Base-by-base conservation (phyloP, 805 yeast species). In the Cyberlindnera japonica region DNA sequence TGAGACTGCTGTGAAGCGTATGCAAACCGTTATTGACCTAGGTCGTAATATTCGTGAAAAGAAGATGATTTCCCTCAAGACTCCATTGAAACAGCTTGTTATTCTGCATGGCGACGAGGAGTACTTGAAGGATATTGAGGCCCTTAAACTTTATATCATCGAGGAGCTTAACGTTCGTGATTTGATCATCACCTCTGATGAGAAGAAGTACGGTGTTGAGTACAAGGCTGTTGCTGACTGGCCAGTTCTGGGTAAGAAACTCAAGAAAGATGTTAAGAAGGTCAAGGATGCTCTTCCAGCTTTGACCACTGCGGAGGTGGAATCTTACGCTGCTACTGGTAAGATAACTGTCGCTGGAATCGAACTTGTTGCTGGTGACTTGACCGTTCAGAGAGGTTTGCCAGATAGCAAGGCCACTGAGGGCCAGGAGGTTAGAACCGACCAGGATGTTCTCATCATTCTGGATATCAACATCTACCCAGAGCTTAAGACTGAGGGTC, bases 1-100 rank as follows among this genome's bases (percentile, higher is more conserved):
- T 53, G 97, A 90, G 69, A 65, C 77, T 38, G 89, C 97, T 13
- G 96, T 93, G 38, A 71, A 83, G 25, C 82, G 98, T 71, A 91
- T 93, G 98, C 98, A 95, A 69, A 80, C 82, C 62, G 96, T 93
- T 55, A 91, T 93, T 61, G 99, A 93, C 39, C 72, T 91, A 59
- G 98, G 97, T 49, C 86, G 99, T 72, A 84, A 80, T 63, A 84
- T 95, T 59, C 88, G 99, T 71, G 99, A 95, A 64, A 91, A 90
- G 85, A 84, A 87, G 69, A 79, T 79, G 48, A 87, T 93, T 52
- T 87, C 97, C 12, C 75, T 93, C 63, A 93, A 93, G 77, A 89
- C 95, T 14, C 99, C 99, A 49, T 79, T 93, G 61, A 87, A 85
- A 69, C 75, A 81, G 54, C 72, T 93, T 61, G 85, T 93, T 46